A percentile compares a stretch with the other conserved stretches of the same genome.
Evolutionary conservation across 176 grass and related monocot species (phyloP).

Genomic region (Themeda triandra): DNA sequence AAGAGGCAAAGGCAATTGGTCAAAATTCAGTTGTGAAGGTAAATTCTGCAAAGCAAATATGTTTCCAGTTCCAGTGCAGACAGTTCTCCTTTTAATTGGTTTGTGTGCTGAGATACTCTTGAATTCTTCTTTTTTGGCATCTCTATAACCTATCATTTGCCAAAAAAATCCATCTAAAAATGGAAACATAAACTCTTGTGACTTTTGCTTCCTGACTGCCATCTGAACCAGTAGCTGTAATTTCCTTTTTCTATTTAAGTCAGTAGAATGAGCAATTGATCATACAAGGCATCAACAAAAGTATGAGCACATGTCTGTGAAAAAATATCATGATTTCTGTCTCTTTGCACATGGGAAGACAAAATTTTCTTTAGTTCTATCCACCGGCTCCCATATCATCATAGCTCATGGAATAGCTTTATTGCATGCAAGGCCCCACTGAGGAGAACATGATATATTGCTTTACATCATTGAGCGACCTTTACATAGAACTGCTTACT

Average conservation of each 20-base stretch:
- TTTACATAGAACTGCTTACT: conserved; percentile 13
- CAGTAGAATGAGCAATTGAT: neutral
- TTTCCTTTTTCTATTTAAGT: conserved; percentile 22
- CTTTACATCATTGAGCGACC: conserved; percentile 14
- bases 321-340: conserved; percentile 12
- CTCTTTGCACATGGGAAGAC: conserved; percentile 28
- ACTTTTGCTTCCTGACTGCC: neutral
- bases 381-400: conserved; percentile 7
- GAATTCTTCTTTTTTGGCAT: neutral
- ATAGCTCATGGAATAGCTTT: conserved; percentile 13
- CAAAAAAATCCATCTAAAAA: neutral
- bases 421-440: conserved; percentile 17
- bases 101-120: neutral
- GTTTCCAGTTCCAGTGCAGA: neutral
- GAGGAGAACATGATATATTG: conserved; percentile 21
- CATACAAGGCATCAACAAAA: conserved; percentile 2
- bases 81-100: neutral
- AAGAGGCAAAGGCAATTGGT: conserved; percentile 30
- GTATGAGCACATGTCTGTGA: neutral
- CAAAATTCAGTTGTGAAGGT: conserved; percentile 38
- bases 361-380: conserved; percentile 35
- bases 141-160: neutral
- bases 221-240: conserved; percentile 20
- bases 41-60: conserved; percentile 15
- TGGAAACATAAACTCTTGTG: neutral